Base-by-base conservation (phyloP, 805 yeast genomes). In the Wickerhamomyces hampshirensis region DNA sequence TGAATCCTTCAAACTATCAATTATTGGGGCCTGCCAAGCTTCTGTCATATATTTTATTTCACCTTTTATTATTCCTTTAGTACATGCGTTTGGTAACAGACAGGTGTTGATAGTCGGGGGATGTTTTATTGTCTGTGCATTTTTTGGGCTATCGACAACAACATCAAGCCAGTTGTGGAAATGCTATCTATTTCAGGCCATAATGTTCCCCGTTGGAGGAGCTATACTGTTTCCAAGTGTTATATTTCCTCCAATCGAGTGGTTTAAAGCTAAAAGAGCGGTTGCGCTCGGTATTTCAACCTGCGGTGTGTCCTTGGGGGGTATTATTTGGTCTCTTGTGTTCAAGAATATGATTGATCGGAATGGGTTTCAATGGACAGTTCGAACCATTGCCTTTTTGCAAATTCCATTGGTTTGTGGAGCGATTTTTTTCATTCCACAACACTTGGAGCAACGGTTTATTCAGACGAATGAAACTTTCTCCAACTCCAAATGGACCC, bases 261-360 rank as follows among this genome's bases (percentile, higher is more conserved):
- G 84, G 81, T 83, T 83, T 56, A 60, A 73, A 30, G 75, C 70
- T 43, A 77, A 64, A 41, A 65, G 88, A 48, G 79, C 81, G 1
- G 56, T 65, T 13, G 75, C 77, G 1, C 51, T 68, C 45, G 79
- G 80, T 9, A 53, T 70, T 16, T 61, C 70, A 3, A 52, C 65
- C 17, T 54, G 68, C 18, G 79, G 79, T 15, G 73, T 75, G 5
- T 78, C 78, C 30, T 47, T 72, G 2, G 75, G 78, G 24, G 80
- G 79, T 42, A 61, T 69, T 6, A 49, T 62, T 2, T 67, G 53
- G 55, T 53, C 53, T 5, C 34, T 50, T 12, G 39, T 50, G 5
- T 50, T 50, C 43, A 50, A 43, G 30, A 38, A 42, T 11, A 44
- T 48, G 44, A 39, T 45, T 13, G 17, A 40, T 14, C 34, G 28